Base-by-base conservation (phyloP, 441 rosid genomes). In the Euphorbia schlechtendalii region DNA sequence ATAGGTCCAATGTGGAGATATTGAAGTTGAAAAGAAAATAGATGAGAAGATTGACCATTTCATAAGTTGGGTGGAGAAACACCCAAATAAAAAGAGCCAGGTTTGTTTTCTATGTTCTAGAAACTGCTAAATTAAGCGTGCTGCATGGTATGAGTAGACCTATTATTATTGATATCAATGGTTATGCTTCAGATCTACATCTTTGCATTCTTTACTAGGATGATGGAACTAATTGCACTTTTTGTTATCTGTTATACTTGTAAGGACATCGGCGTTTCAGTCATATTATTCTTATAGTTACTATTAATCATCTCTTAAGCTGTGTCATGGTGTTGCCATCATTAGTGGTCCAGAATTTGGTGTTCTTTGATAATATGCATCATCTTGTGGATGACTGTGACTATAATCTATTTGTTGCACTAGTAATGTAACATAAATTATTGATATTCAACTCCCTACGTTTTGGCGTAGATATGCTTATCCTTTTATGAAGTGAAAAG, bases 51-150 rank as follows among this genome's bases (percentile, higher is more conserved):
- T 90, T 67, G 98, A 93, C 56, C 95, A 88, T n/a, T 88, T 85
- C 74, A 74, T 93, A 20, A 82, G 78, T 75, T 88, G 95, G 97
- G 95, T 85, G 4, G 97, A 88, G 79, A 93, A 88, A 76, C 98
- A 90, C 48, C 97, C 96, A 0, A 93, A 90, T 82, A 90, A 90
- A 83, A 93, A 88, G 80, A 88, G 87, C 74, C 97, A 90, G 92
- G 98, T 88, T 15, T 22, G 56, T 62, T 43, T 40, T 28, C 38
- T 22, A 46, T 14, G 46, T 25, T 5, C 27, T 53, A 61, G 53
- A 18, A 10, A 61, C 36, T 66, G n/a, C 59, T 55, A 3, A 25
- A 54, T n/a, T 11, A 49, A 55, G 36, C 46, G 7, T 18, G 3
- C 15, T 34, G 36, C 14, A 13, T 65, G 28, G 41, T 28, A 18